phyloP scores from a whole-genome alignment of 2,329 filamentous ascomycete genomes.

The Aspergillus neotritici region DNA sequence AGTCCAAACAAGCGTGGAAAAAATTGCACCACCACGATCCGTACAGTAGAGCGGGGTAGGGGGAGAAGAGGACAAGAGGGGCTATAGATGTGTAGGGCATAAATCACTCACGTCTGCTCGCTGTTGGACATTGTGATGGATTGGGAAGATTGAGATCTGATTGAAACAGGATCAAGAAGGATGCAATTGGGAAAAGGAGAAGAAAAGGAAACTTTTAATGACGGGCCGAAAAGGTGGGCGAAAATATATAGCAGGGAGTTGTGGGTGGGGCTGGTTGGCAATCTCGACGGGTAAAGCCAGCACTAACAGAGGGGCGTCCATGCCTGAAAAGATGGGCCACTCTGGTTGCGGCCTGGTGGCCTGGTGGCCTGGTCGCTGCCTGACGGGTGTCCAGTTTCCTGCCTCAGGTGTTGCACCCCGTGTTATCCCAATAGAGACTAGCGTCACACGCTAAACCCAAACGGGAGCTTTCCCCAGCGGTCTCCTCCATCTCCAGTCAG shows the following conservation, averaged over 20 bases:
- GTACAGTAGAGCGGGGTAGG: neutral
- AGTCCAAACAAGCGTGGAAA: neutral
- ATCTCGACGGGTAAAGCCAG: too few species aligned
- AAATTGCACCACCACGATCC: neutral
- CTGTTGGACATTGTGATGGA: constrained; percentile 57
- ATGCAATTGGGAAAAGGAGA: constrained; percentile 6
- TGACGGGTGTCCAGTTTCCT: neutral
- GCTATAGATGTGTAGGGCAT: constrained; percentile 5
- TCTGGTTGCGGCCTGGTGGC: constrained; percentile 11
- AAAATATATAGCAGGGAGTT: constrained; percentile 17
- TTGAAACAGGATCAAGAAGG: constrained; percentile 19
- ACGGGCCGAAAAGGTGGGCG: constrained; percentile 15
- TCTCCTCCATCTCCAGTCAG: constrained; percentile 17
- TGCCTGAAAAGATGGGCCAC: constrained; percentile 3
- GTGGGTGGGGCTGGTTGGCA: constrained; percentile 15
- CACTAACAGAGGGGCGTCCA: too few species aligned
- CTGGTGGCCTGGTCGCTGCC: constrained; percentile 10
- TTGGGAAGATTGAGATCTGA: constrained; percentile 16
- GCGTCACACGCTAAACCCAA: constrained; percentile 9
- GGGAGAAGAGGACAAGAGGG: constrained; percentile 3
- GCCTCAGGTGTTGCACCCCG: constrained; percentile 23
- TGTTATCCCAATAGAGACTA: constrained; percentile 7
- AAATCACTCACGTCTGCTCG: constrained; percentile 75
- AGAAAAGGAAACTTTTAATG: constrained; percentile 12
- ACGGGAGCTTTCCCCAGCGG: constrained; percentile 21